phyloP scores from a whole-genome alignment of 495 filamentous ascomycete species.

The Penicillium cosmopolitanum region DNA sequence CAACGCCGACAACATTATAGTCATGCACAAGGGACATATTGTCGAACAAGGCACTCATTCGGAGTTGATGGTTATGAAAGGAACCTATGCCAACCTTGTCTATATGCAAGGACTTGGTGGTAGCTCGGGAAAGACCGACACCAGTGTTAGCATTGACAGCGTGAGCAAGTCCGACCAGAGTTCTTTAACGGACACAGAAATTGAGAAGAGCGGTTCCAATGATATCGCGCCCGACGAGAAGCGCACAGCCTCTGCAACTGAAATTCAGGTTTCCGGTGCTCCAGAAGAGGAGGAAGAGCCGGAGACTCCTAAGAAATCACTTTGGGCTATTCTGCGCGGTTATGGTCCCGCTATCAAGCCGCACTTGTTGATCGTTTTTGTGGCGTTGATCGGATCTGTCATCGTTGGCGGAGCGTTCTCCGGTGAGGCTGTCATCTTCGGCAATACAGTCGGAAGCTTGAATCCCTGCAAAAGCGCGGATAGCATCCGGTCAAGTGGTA shows the following conservation, averaged over 20 bases:
- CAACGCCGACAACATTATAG: constrained; percentile 69
- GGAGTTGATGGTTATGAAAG: constrained; percentile 39
- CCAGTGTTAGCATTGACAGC: constrained; percentile 22
- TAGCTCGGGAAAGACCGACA: constrained; percentile 25
- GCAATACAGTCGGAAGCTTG: constrained; percentile 51
- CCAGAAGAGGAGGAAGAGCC: constrained; percentile 33
- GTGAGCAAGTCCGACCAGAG: constrained; percentile 31
- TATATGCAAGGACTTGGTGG: constrained; percentile 45
- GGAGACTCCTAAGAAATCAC: constrained; percentile 33
- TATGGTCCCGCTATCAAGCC: constrained; percentile 40
- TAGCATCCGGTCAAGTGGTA: constrained; percentile 41
- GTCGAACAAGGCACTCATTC: constrained; percentile 59
- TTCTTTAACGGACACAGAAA: constrained; percentile 28
- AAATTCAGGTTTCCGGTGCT: constrained; percentile 13
- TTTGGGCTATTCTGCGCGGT: constrained; percentile 38
- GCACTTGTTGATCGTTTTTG: constrained; percentile 39
- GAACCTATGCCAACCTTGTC: constrained; percentile 51
- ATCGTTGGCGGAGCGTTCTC: constrained; percentile 53
- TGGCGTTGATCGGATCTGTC: constrained; percentile 43
- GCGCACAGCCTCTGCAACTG: constrained; percentile 21
- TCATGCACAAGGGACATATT: constrained; percentile 58
- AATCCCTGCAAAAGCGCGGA: constrained; percentile 45
- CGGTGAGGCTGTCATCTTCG: constrained; percentile 58
- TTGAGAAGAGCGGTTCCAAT: constrained; percentile 27
- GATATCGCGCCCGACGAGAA: constrained; percentile 22